Evolutionary conservation across 345 rosid genomes (phyloP).

Genomic region (Zanthoxylum bungeanum): DNA sequence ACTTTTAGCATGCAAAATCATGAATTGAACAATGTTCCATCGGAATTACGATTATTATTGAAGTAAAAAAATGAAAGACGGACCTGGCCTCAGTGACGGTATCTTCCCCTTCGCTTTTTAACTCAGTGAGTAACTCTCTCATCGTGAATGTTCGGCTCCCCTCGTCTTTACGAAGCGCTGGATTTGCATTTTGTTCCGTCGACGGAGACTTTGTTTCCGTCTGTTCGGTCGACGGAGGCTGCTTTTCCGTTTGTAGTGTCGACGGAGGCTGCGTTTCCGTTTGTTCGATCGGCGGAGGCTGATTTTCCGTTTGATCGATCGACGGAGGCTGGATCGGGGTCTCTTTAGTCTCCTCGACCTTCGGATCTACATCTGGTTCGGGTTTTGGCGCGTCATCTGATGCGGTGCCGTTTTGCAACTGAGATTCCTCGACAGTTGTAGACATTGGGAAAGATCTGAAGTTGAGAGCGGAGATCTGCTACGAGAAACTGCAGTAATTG

Average conservation of each 20-base stretch:
- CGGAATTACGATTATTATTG: background rate
- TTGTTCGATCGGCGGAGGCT: slow-evolving; percentile 28
- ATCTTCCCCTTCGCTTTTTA: slow-evolving; percentile 65
- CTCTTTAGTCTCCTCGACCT: slow-evolving; percentile 31
- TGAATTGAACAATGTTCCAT: background rate
- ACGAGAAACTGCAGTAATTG: background rate
- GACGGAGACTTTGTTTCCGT: slow-evolving; percentile 15
- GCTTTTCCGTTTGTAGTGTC: slow-evolving; percentile 2
- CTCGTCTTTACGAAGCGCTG: slow-evolving; percentile 45
- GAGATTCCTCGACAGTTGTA: slow-evolving; percentile 36
- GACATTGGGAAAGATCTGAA: slow-evolving; percentile 33
- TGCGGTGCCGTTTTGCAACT: slow-evolving; percentile 38
- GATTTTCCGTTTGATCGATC: too few relatives aligned
- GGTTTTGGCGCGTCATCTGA: slow-evolving; percentile 4
- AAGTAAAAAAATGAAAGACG: slow-evolving; percentile 6
- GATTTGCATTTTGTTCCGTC: slow-evolving; percentile 20
- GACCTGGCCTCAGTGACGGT: slow-evolving; percentile 50
- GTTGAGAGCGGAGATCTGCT: slow-evolving; percentile 10
- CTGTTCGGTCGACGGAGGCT: slow-evolving; percentile 24
- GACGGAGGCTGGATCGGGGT: slow-evolving; percentile 32
- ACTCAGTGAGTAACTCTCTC: slow-evolving; percentile 77
- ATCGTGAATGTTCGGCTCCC: slow-evolving; percentile 80
- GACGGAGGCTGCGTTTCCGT: slow-evolving; percentile 15
- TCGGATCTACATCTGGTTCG: slow-evolving; percentile 40
- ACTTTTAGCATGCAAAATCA: background rate